Base-by-base conservation (phyloP, 2,329 filamentous ascomycete genomes). In the Trichoderma koningii region DNA sequence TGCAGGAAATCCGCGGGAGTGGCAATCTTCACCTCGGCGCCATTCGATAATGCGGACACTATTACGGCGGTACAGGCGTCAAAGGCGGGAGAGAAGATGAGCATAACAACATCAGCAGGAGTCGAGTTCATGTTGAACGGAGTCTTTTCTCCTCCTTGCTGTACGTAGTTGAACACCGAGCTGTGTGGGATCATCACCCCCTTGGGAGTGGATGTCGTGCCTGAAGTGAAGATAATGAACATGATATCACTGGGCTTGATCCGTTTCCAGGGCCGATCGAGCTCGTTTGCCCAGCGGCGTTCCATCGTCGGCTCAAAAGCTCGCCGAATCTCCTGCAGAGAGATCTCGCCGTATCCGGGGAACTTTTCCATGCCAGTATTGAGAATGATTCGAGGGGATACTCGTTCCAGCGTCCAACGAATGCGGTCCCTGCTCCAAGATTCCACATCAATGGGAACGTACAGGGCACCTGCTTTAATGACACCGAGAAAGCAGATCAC, bases 161-260 rank as follows among this genome's bases (percentile, higher is more conserved):
- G 55, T 7, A 57, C 55, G 45, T 57, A 57, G 14, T 57, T 57
- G 7, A 57, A 19, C n/a, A 57, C 41, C 12, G 55, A 19, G 14
- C 55, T 57, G 57, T 61, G 57, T 5, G 57, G 34, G 19, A 61
- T 51, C 47, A 61, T 51, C 5, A 61, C 57, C 5, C 57, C 57
- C 34, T 61, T 61, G 17, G 57, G 57, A 1, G 57, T 61, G 42
- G 45, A 41, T 14, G 57, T 61, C 10, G 57, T 61, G 30, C 57
- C 57, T 9, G 57, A 61, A 5, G 57, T 61, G 15, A 61, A 61
- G 7, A 61, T 61, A 9, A 61, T 51, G n/a, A 41, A 61, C 15
- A 34, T 47, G 23, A 50, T 45, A 28, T 61, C 55, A 34, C n/a
- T 23, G 1, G 55, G 28, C n/a, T 57, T 15, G 5, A 47, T 57